Conservation (phyloP, 179 eudicot species). For the Silene noctiflora region DNA sequence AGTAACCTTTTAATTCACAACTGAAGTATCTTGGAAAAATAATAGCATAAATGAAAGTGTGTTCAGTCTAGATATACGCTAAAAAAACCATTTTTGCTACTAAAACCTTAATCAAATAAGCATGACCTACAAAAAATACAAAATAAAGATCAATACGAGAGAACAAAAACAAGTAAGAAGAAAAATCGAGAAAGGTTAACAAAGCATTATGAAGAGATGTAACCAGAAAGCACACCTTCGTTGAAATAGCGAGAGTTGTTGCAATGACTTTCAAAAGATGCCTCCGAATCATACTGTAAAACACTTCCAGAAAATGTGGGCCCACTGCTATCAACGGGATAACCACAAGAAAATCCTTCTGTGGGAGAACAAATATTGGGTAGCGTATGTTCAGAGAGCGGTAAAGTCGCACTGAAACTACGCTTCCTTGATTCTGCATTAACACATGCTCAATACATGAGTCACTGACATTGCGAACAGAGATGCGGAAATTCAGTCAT, state of each 20-base stretch:
- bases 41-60: not conserved
- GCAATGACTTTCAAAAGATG: conserved; percentile 39
- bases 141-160: not conserved
- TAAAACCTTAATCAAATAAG: not conserved
- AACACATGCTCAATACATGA: not conserved
- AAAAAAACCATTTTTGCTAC: not conserved
- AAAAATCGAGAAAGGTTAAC: not conserved
- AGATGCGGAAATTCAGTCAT: not conserved
- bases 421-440: conserved; percentile 39
- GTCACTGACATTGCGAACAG: conserved; percentile 15
- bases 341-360: conserved; percentile 31
- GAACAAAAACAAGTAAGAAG: not conserved
- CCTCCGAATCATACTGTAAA: conserved; percentile 44
- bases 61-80: not conserved
- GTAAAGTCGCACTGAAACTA: conserved; percentile 23
- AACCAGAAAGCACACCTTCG: conserved; percentile 32
- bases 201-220: conserved; percentile 3
- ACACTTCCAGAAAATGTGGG: conserved; percentile 37
- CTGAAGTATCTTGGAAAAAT: conserved; percentile 1
- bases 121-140: not conserved
- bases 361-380: conserved; percentile 35
- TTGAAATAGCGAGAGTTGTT: conserved; percentile 17
- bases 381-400: conserved; percentile 39
- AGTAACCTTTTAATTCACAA: not conserved
- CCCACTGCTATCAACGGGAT: conserved; percentile 47